These are phyloP conservation scores for Trichoderma lentiforme DNA, from an alignment of 2,329 filamentous ascomycete genomes.

Conservation along the genomic window DNA sequence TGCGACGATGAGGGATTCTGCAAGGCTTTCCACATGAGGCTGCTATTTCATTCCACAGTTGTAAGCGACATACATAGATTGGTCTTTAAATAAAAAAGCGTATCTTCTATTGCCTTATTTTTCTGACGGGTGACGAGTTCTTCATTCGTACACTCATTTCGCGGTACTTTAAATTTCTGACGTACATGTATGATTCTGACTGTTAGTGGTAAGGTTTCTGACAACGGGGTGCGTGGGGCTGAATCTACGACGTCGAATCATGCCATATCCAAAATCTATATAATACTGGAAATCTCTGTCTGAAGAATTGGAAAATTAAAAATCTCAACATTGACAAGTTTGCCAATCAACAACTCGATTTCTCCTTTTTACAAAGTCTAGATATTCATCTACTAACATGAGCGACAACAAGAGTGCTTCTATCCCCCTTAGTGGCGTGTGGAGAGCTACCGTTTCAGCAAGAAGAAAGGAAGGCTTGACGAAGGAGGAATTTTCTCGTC, in stretches of 20 bases:
- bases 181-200: background rate
- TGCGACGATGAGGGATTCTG: background rate
- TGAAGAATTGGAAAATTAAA: too few species aligned
- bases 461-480: slow-evolving; percentile 7
- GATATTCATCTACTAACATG: background rate
- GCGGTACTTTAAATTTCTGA: background rate
- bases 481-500: slow-evolving; percentile 13
- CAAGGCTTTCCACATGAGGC: background rate
- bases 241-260: background rate
- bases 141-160: background rate
- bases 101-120: background rate
- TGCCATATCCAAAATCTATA: background rate
- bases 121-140: background rate
- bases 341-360: background rate
- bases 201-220: background rate
- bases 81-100: background rate
- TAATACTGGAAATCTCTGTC: background rate
- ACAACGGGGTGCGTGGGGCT: background rate
- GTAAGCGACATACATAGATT: background rate
- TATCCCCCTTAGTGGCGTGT: background rate
- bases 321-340: too few species aligned
- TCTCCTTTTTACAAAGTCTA: background rate
- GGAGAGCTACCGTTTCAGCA: background rate
- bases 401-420: background rate
- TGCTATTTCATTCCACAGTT: background rate